Conservation (phyloP, 1,284 basidiomycete species). For the Calocybe gambosa region DNA sequence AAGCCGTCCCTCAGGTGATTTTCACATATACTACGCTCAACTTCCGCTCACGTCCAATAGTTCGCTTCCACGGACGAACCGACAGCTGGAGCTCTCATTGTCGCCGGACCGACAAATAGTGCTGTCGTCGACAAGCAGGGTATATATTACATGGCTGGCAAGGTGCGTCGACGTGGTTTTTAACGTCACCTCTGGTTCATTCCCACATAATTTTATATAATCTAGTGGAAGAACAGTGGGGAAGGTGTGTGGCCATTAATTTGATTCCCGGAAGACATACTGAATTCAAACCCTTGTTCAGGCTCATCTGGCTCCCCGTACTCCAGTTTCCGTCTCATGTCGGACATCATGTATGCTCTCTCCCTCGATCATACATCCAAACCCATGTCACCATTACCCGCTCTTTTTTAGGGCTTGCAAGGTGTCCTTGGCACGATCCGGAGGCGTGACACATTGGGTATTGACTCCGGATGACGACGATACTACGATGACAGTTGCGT, state of each 20-base stretch:
- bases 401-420: constrained; percentile 57
- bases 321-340: constrained; percentile 75
- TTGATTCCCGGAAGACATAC: background rate
- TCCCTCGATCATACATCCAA: constrained; percentile 7
- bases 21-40: background rate
- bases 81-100: constrained; percentile 61
- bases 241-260: constrained; percentile 48
- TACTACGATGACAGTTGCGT: constrained; percentile 74
- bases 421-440: constrained; percentile 60
- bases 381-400: background rate
- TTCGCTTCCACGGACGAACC: constrained; percentile 68
- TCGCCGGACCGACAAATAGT: constrained; percentile 78
- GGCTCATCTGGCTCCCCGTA: constrained; percentile 78
- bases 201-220: constrained; percentile 24
- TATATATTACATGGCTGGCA: constrained; percentile 83
- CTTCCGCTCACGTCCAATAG: constrained; percentile 25
- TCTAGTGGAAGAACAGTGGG: constrained; percentile 87
- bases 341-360: constrained; percentile 75
- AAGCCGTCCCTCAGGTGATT: constrained; percentile 64
- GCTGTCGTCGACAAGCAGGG: constrained; percentile 79
- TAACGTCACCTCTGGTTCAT: constrained; percentile 3
- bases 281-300: constrained; percentile 19
- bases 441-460: constrained; percentile 89
- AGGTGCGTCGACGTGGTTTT: constrained; percentile 36
- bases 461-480: constrained; percentile 69